Evolutionary conservation across 2,329 filamentous ascomycete species (phyloP), one percentile per base, ranked within the genome.

Genomic region (Fusarium mexicanum): DNA sequence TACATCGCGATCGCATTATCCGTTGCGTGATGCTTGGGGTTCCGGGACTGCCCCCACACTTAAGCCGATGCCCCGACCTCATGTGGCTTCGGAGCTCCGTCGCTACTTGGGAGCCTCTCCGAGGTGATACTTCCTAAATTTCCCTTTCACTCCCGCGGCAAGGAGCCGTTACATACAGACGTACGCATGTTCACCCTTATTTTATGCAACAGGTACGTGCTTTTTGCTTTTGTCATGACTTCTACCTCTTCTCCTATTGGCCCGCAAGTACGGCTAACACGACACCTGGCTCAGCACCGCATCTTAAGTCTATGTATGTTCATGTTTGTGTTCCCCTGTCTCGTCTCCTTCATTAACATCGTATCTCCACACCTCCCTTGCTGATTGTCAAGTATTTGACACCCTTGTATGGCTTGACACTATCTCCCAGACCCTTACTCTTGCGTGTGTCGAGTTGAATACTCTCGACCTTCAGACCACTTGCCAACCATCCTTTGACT

Each of bases 361-460:
- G 85, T 75, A 91, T 87, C 81, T 92, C 91, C 47, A 92, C 85
- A 29, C 90, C 91, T 20, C 88, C 87, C 72, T 90, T 90, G 78
- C 90, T 92, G 55, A 92, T 86, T 22, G 95, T 98, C 77, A 99
- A 82, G 83, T 99, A 99, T 84, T 99, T 99, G 75, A 99, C 96
- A 3, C 96, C 96, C 84, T 98, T 99, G 84, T 98, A 98, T 31
- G 96, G 96, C 84, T 95, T 97, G 44, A 98, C 91, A 6, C 93
- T 91, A 75, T 97, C 94, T 1, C 94, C 94, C 51, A 99, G 79
- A 0, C 96, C 96, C 65, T 92, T 90, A 82, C 94, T 97, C 84
- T 92, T 95, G 81, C 93, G 92, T n/a, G 90, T 86, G 80, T 95
- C 87, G 76, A 94, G 82, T 79, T 91, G 79, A 79, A 95, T 89